Conservation (phyloP, 2,329 filamentous ascomycete species). For the Trichoderma sp. region DNA sequence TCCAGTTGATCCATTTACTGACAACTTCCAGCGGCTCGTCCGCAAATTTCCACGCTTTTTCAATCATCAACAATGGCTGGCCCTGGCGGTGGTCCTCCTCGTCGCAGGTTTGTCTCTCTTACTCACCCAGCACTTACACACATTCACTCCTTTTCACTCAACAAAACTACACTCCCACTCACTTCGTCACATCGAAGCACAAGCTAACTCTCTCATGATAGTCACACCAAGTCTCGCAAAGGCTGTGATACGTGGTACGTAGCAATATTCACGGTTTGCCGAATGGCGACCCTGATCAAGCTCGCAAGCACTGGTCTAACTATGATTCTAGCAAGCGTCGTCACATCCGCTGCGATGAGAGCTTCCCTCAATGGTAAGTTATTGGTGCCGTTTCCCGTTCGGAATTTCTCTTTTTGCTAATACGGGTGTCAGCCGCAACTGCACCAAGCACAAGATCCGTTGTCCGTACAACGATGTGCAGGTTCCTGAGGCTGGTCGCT, state of each 20-base stretch:
- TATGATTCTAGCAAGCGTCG: conserved; percentile 66
- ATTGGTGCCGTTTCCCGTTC: not conserved
- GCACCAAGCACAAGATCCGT: conserved; percentile 97
- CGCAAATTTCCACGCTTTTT: conserved; percentile 36
- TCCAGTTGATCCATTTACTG: not conserved
- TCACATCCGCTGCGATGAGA: conserved; percentile 97
- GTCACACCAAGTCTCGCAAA: conserved; percentile 98
- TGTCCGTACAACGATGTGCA: conserved; percentile 95
- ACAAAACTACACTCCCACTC: not conserved
- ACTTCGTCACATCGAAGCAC: not conserved
- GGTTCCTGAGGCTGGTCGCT: conserved; percentile 58
- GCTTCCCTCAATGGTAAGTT: conserved; percentile 89
- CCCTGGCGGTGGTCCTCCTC: conserved; percentile 88
- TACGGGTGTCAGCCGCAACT: conserved; percentile 71
- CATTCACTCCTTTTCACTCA: not conserved
- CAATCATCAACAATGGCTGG: conserved; percentile 68
- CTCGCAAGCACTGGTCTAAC: not conserved
- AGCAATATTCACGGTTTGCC: not conserved
- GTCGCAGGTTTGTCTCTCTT: conserved; percentile 52
- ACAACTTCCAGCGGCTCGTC: conserved; percentile 25
- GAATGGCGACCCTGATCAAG: not conserved
- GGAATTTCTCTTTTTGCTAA: conserved; percentile 15
- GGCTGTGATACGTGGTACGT: conserved; percentile 87
- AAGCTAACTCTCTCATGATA: conserved; percentile 37
- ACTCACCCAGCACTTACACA: not conserved